Evolutionary conservation across 169 alveolate species (phyloP), one percentile per base, ranked within the genome.

Genomic region (Plasmodium adleri): DNA sequence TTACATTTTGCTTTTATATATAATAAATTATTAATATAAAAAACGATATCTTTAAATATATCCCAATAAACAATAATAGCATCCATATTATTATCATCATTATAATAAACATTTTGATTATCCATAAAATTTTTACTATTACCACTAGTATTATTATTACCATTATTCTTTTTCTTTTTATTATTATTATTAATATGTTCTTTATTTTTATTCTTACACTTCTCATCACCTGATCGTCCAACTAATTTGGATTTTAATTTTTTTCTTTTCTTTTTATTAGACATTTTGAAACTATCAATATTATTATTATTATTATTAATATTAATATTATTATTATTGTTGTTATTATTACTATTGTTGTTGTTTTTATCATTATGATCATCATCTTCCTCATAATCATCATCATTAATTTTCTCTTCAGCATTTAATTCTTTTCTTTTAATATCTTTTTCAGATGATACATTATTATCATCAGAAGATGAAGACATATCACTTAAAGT

Each of bases 1-100:
- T 72, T 86, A 71, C 92, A 86, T 32, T 72, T 72, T 15, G 92
- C 87, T 39, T 86, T 86, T 50, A 86, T 54, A 54, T 86, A 86
- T 15, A 86, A 45, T 67, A 86, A 56, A 62, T 86, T 86, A 54
- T 86, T 86, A 32, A 86, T 71, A 86, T 86, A 86, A 72, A 86
- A 86, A 54, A 60, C 32, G 8, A 86, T 86, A 64, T 86, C 92
- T 60, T 62, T 86, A 60, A 72, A n/a, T 3, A 86, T 54, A 39
- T 86, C 92, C 92, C 92, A 86, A 20, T 86, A 86, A 12, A 86
- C 63, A 64, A 39, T 26, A 2, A 85, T 70, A 43, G 52, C 43
- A 60, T 52, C 56, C 22, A 47, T 52, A 68, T 20, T 26, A 20
- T 13, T 9, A 13, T 68, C 60, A 6, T n/a, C 73, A 17, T 58